These are phyloP conservation scores for Stellera chamaejasme DNA, from an alignment of 345 rosid species.

Conservation along the genomic window DNA sequence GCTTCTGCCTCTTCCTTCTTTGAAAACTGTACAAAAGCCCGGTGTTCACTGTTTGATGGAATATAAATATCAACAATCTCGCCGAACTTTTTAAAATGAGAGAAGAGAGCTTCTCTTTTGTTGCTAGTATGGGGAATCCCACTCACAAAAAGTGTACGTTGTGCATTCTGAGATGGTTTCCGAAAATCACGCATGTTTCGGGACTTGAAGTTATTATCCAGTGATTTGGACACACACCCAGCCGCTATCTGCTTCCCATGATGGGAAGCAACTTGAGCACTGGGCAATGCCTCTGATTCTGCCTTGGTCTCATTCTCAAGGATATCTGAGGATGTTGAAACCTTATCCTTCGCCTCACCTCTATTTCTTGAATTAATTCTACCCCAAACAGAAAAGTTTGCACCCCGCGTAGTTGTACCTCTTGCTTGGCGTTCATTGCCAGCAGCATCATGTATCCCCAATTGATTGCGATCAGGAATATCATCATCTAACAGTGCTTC, in stretches of 20 bases:
- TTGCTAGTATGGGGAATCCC: slow-evolving; percentile 75
- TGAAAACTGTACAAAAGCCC: slow-evolving; percentile 95
- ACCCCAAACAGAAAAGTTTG: slow-evolving; percentile 63
- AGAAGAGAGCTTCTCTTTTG: slow-evolving; percentile 70
- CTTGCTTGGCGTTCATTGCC: slow-evolving; percentile 34
- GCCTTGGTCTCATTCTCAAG: slow-evolving; percentile 49
- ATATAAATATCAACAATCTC: slow-evolving; percentile 81
- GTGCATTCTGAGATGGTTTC: slow-evolving; percentile 74
- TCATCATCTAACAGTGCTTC: slow-evolving; percentile 41
- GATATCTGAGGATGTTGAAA: slow-evolving; percentile 26
- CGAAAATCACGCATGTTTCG: slow-evolving; percentile 26
- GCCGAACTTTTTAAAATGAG: slow-evolving; percentile 92
- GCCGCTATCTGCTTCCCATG: slow-evolving; percentile 42
- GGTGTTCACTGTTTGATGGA: slow-evolving; percentile 55
- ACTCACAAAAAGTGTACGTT: slow-evolving; percentile 80
- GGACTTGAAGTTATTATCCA: slow-evolving; percentile 32
- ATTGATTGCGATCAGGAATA: slow-evolving; percentile 32
- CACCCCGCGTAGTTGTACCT: slow-evolving; percentile 29
- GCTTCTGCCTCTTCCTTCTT: slow-evolving; percentile 95
- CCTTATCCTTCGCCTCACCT: slow-evolving; percentile 48
- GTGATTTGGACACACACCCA: slow-evolving; percentile 26
- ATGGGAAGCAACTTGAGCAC: slow-evolving; percentile 26
- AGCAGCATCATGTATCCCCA: slow-evolving; percentile 20
- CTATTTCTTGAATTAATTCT: slow-evolving; percentile 44
- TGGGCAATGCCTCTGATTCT: slow-evolving; percentile 28